Percentiles rank a stretch among this genome's conserved stretches.
Evolutionary conservation across 768 basidiomycete genomes (phyloP).

Genomic region (Suillus occidentalis): DNA sequence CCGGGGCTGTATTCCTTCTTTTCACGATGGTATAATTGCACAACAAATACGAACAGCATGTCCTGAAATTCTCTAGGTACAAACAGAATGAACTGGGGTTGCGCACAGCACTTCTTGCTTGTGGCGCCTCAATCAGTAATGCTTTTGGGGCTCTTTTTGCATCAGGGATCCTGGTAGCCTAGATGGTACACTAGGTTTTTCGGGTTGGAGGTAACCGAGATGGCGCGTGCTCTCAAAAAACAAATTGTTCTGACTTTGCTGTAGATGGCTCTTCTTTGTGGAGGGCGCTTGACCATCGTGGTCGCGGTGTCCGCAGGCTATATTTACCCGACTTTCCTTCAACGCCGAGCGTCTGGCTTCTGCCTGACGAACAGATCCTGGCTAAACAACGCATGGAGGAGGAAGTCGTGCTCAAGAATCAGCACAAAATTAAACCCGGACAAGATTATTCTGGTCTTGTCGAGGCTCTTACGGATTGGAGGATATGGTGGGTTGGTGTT

Average conservation of each 20-base stretch:
- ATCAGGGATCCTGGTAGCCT: slow-evolving; percentile 70
- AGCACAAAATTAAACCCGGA: slow-evolving; percentile 39
- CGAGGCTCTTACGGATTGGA: slow-evolving; percentile 69
- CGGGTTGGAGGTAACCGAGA: slow-evolving; percentile 52
- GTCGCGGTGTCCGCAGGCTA: slow-evolving; percentile 52
- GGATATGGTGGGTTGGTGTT: slow-evolving; percentile 77
- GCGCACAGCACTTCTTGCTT: slow-evolving; percentile 63
- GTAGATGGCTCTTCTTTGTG: slow-evolving; percentile 70
- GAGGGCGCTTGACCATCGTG: slow-evolving; percentile 60
- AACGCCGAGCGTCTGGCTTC: slow-evolving; percentile 57
- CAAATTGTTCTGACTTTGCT: background rate
- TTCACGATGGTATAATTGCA: slow-evolving; percentile 52
- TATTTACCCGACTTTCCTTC: slow-evolving; percentile 74
- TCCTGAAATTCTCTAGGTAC: slow-evolving; percentile 36
- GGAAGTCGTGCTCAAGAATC: slow-evolving; percentile 54
- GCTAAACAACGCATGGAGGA: slow-evolving; percentile 60
- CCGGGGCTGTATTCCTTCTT: slow-evolving; percentile 64
- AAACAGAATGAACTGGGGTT: slow-evolving; percentile 66
- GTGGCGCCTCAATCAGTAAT: slow-evolving; percentile 74
- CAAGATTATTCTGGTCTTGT: slow-evolving; percentile 45
- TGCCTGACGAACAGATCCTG: slow-evolving; percentile 50
- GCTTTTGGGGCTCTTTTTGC: slow-evolving; percentile 79
- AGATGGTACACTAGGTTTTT: slow-evolving; percentile 62
- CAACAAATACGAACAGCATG: no score
- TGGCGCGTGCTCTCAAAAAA: background rate